Conservation (phyloP, 257 asterid species). For the Misopates orontium region DNA sequence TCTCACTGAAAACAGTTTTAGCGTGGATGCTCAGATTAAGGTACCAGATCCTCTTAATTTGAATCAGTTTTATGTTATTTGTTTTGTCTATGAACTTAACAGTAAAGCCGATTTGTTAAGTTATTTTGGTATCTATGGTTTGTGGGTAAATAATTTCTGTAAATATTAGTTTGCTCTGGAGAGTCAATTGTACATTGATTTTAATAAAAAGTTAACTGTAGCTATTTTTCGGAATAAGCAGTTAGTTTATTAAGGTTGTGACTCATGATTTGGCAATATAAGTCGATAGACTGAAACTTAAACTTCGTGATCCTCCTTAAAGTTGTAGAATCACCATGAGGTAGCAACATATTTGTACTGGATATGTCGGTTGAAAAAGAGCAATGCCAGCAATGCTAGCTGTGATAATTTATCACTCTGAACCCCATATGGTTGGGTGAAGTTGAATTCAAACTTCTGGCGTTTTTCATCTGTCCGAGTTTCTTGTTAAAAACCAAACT, state of each 20-base stretch:
- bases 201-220: neutral
- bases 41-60: slow-evolving; percentile 27
- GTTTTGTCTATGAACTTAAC: neutral
- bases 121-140: slow-evolving; percentile 5
- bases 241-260: neutral
- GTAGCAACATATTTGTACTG: neutral
- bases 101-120: neutral
- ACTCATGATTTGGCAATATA: neutral
- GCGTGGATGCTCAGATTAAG: slow-evolving; percentile 40
- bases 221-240: neutral
- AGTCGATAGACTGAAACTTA: neutral
- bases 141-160: neutral
- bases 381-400: neutral
- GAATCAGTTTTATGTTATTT: neutral
- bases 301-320: neutral
- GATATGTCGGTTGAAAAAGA: neutral
- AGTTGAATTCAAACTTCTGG: neutral
- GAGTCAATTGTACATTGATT: neutral
- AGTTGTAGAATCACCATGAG: neutral
- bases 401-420: slow-evolving; percentile 4
- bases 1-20: slow-evolving; percentile 47
- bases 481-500: too few relatives aligned
- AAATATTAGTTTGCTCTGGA: neutral
- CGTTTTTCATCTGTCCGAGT: neutral
- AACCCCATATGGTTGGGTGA: too few relatives aligned